These are phyloP conservation scores for Scheffersomyces lignosus DNA, from an alignment of 805 yeast species.

Conservation along the genomic window DNA sequence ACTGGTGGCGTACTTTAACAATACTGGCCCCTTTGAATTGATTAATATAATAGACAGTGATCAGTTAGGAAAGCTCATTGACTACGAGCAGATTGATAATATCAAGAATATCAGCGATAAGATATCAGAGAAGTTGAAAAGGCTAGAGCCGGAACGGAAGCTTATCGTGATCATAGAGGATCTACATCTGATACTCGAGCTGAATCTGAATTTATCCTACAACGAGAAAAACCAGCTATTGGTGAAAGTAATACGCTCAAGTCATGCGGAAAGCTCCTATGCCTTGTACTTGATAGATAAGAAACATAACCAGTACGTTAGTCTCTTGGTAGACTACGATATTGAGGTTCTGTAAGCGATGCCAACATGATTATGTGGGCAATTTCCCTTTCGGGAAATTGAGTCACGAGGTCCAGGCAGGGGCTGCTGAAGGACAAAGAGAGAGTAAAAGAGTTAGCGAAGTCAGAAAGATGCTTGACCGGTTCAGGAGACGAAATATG, in stretches of 20 bases:
- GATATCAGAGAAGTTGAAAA: conserved; percentile 4
- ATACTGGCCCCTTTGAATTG: conserved; percentile 9
- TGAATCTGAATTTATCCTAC: not conserved
- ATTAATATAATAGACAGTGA: not conserved
- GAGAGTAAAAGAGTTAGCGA: no score
- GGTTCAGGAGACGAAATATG: no score
- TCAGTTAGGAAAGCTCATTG: conserved; percentile 2
- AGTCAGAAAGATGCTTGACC: no score
- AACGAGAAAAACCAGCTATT: conserved; percentile 10
- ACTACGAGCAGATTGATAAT: not conserved
- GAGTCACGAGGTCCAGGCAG: not conserved
- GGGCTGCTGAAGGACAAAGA: no score
- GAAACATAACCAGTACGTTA: conserved; percentile 5
- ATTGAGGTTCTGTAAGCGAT: not conserved
- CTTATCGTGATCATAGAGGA: conserved; percentile 8
- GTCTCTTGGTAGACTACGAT: conserved; percentile 1
- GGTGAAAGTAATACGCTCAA: conserved; percentile 4
- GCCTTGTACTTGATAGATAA: conserved; percentile 6
- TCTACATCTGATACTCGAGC: conserved; percentile 5
- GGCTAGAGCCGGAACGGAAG: not conserved
- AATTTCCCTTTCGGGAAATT: not conserved
- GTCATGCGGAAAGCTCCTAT: not conserved
- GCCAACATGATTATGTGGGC: not conserved
- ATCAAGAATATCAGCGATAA: conserved; percentile 9
- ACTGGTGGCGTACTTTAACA: conserved; percentile 5